Base-by-base conservation (phyloP, 2,329 filamentous ascomycete genomes). In the Phaeoacremonium minimum region DNA sequence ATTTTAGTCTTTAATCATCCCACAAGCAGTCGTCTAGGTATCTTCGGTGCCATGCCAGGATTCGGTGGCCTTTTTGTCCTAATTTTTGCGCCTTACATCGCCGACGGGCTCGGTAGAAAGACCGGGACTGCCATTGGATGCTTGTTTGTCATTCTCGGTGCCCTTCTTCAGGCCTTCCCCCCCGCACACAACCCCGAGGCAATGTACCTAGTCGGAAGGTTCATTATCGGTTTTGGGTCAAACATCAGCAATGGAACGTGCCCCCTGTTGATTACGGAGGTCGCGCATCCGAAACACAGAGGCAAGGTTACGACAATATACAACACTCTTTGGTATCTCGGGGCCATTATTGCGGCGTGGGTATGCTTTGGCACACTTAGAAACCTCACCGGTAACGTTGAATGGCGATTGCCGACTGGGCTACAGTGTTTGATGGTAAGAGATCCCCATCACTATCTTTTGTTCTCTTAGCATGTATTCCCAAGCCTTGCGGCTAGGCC, bases 281-380 rank as follows among this genome's bases (percentile, higher is more conserved):
- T 85, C 41, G 77, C 73, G 58, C 80, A 85, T 51, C 80, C 80
- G 15, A 80, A 84, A 51, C 80, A 85, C 52, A 75, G 80, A 51
- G 80, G 72, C 18, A 74, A 73, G 18, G 68, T 84, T 32, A 84
- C 80, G 2, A 69, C 80, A 12, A 69, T 84, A 39, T 84, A 84
- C 60, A 84, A 85, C 57, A 26, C 22, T 9, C 22, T 72, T 6
- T 75, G 68, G 67, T 68, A 71, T 43, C 49, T 47, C 15, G 46
- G 45, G 1, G 35, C 40, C n/a, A 43, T 45, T 31, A 51, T 69
- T 30, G 66, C 66, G 16, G 63, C 66, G 1, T 72, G 66, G 65
- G 52, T 70, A n/a, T 61, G 64, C 11, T 67, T 69, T 38, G 68
- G 63, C 18, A 72, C 68, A 0, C 52, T 62, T 16, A 48, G 53